phyloP scores from a whole-genome alignment of 495 filamentous ascomycete genomes.

The Letharia columbiana region DNA sequence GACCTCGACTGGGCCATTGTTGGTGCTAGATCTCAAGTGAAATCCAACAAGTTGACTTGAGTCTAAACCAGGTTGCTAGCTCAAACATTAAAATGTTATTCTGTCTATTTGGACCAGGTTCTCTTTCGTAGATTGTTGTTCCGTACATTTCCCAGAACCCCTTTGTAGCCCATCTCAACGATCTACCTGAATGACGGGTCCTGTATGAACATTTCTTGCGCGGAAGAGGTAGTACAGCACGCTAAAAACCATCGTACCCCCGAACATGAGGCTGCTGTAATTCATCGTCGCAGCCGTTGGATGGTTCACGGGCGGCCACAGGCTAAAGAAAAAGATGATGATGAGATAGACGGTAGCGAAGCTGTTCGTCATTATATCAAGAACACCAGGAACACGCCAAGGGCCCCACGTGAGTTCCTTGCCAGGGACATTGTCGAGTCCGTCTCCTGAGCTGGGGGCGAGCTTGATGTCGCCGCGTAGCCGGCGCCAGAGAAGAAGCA shows the following conservation, averaged over 20 bases:
- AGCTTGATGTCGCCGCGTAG: neutral
- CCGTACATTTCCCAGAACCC: too few species aligned
- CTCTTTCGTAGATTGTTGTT: too few species aligned
- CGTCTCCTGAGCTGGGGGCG: neutral
- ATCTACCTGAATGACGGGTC: constrained; percentile 6
- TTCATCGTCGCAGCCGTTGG: constrained; percentile 12
- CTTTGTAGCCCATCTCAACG: neutral
- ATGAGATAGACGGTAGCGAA: neutral
- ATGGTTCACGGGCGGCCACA: constrained; percentile 3
- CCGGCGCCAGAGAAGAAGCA: neutral
- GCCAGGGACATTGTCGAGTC: neutral
- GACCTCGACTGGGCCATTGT: too few species aligned
- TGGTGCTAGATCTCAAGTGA: too few species aligned
- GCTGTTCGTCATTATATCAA: neutral
- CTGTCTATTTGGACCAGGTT: too few species aligned
- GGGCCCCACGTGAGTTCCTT: neutral
- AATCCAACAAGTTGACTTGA: too few species aligned
- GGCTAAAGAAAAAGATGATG: neutral
- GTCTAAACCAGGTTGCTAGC: too few species aligned
- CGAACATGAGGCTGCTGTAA: constrained; percentile 12
- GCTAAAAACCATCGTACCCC: constrained; percentile 5
- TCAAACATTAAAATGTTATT: too few species aligned
- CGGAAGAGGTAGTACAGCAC: constrained; percentile 10
- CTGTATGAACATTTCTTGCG: constrained; percentile 7
- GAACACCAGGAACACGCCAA: neutral